Evolutionary conservation across 306 rosid species (phyloP).

Genomic region (Vigna unguiculata): DNA sequence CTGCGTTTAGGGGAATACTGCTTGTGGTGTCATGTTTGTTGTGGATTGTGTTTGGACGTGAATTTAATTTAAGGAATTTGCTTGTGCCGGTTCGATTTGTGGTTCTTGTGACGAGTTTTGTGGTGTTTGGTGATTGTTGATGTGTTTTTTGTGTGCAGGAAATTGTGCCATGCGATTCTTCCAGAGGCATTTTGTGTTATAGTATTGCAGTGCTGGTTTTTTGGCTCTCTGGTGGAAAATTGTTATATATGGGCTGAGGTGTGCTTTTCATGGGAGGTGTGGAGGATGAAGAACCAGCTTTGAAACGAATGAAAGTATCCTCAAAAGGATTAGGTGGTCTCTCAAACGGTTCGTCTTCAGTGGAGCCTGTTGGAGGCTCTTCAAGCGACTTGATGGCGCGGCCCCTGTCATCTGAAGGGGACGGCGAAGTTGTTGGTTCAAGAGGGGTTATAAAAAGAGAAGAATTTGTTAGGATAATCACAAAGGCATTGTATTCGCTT

Average conservation of each 20-base stretch:
- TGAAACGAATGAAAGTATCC: slow-evolving; percentile 83
- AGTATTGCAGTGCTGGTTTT: slow-evolving; percentile 31
- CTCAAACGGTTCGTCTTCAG: slow-evolving; percentile 76
- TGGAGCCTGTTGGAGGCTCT: slow-evolving; percentile 73
- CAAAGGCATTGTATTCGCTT: slow-evolving; percentile 88
- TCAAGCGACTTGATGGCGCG: slow-evolving; percentile 92
- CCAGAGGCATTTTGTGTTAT: slow-evolving; percentile 43
- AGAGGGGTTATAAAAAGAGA: slow-evolving; percentile 77
- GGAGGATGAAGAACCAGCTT: slow-evolving; percentile 98
- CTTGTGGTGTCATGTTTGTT: neutral
- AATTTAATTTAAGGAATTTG: slow-evolving; percentile 33
- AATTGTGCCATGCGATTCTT: slow-evolving; percentile 41
- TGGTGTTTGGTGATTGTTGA: slow-evolving; percentile 34
- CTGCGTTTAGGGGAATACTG: slow-evolving; percentile 22
- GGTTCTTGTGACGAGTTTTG: slow-evolving; percentile 10
- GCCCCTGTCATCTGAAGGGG: slow-evolving; percentile 88
- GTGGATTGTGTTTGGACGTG: slow-evolving; percentile 9
- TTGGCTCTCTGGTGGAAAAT: slow-evolving; percentile 42
- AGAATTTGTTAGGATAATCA: slow-evolving; percentile 89
- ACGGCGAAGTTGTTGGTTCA: slow-evolving; percentile 73
- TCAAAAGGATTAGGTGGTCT: slow-evolving; percentile 66
- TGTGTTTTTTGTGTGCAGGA: slow-evolving; percentile 49
- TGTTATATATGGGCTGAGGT: slow-evolving; percentile 96
- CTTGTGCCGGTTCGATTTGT: slow-evolving; percentile 5
- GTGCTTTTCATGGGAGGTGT: slow-evolving; percentile 99